Conservation (phyloP, 805 yeast species). For the Teunomyces cretensis region DNA sequence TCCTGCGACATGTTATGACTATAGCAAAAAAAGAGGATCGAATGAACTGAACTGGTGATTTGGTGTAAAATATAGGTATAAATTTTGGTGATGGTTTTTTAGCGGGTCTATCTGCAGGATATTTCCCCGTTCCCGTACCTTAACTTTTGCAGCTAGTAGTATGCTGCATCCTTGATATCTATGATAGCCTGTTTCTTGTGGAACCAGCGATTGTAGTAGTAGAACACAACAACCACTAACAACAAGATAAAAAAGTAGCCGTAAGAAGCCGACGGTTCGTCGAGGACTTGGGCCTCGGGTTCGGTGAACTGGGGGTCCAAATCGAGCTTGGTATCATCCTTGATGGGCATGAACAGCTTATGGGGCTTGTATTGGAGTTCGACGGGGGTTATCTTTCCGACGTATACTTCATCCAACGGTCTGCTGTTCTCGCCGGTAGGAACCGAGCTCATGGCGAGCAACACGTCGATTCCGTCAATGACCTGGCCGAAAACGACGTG, state of each 20-base stretch:
- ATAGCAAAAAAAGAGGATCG: no score
- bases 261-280: slow-evolving; percentile 7
- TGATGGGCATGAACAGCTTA: slow-evolving; percentile 1
- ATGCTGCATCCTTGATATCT: slow-evolving; percentile 25
- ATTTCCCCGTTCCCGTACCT: no score
- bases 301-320: not conserved
- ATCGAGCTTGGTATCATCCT: not conserved
- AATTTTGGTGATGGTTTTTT: slow-evolving; percentile 1
- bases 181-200: slow-evolving; percentile 22
- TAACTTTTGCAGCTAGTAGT: not conserved
- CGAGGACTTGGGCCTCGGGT: slow-evolving; percentile 4
- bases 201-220: slow-evolving; percentile 15
- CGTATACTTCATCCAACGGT: not conserved
- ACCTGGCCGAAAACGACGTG: slow-evolving; percentile 31
- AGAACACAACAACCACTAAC: slow-evolving; percentile 9
- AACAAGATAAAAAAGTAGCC: slow-evolving; percentile 12
- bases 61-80: no score
- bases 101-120: no score
- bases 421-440: not conserved
- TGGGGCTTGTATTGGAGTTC: not conserved
- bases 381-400: slow-evolving; percentile 12
- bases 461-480: slow-evolving; percentile 21
- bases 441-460: slow-evolving; percentile 12
- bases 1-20: slow-evolving; percentile 19
- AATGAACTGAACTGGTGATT: not conserved